These are phyloP conservation scores for Globisporangium irregulare DNA, from an alignment of 352 stramenopile genomes.

Conservation along the genomic window DNA sequence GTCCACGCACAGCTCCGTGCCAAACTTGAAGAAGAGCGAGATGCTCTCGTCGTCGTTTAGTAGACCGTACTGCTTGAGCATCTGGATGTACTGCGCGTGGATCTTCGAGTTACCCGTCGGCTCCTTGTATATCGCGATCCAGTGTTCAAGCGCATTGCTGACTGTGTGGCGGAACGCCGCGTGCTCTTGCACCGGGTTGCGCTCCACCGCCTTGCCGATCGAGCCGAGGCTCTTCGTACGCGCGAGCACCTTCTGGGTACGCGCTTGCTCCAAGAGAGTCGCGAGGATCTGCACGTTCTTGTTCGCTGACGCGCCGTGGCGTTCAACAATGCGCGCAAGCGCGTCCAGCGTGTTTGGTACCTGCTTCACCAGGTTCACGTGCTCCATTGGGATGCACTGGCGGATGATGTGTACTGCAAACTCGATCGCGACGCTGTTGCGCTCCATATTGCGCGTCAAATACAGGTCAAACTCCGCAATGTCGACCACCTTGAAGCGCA, in stretches of 20 bases:
- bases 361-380: conserved; percentile 88
- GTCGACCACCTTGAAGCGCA: conserved; percentile 93
- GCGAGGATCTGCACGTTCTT: conserved; percentile 87
- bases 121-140: conserved; percentile 97
- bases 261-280: conserved; percentile 74
- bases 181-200: conserved; percentile 62
- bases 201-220: conserved; percentile 44
- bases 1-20: conserved; percentile 96
- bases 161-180: conserved; percentile 84
- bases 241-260: conserved; percentile 41
- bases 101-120: conserved; percentile 92
- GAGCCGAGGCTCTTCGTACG: conserved; percentile 49
- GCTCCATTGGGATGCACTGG: conserved; percentile 90
- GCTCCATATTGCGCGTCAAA: conserved; percentile 93
- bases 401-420: conserved; percentile 96
- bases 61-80: conserved; percentile 95
- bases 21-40: conserved; percentile 97
- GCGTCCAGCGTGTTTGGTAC: conserved; percentile 93
- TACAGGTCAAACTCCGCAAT: conserved; percentile 94
- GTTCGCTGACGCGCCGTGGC: conserved; percentile 69
- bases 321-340: conserved; percentile 82
- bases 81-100: conserved; percentile 95
- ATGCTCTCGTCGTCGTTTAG: conserved; percentile 96
- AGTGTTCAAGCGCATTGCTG: conserved; percentile 95
- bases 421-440: conserved; percentile 94